Evolutionary conservation across 2,329 filamentous ascomycete genomes (phyloP).

Genomic region (Botrytis elliptica): DNA sequence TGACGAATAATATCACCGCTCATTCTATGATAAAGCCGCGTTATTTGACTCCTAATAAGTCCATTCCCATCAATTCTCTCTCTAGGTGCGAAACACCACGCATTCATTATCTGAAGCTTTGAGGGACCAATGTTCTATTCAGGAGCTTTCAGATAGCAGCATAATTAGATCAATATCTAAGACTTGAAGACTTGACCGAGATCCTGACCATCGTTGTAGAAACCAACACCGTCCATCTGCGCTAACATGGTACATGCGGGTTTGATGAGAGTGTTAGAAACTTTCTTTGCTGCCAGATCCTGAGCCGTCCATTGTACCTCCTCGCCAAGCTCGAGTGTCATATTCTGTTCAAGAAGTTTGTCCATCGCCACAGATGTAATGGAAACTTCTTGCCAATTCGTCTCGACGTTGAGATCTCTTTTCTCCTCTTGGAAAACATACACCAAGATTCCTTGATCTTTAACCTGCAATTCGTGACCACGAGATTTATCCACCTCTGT

Average conservation of each 20-base stretch:
- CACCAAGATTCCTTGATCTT: constrained; percentile 11
- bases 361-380: constrained; percentile 25
- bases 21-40: neutral
- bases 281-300: constrained; percentile 10
- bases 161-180: neutral
- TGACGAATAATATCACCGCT: neutral
- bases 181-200: constrained; percentile 14
- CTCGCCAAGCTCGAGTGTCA: constrained; percentile 30
- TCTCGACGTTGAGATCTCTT: neutral
- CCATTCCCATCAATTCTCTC: neutral
- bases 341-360: constrained; percentile 26
- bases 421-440: constrained; percentile 18
- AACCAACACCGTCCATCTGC: constrained; percentile 33
- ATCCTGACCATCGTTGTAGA: constrained; percentile 28
- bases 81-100: neutral
- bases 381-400: constrained; percentile 30
- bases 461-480: constrained; percentile 8
- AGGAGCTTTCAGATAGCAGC: neutral
- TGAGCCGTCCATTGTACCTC: constrained; percentile 26
- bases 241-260: constrained; percentile 29
- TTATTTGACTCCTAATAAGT: neutral
- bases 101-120: neutral
- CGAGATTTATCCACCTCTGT: constrained; percentile 23
- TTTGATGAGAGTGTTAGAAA: constrained; percentile 22
- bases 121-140: neutral